Evolutionary conservation across 768 basidiomycete genomes (phyloP), one percentile per base, ranked within the genome.

Genomic region (Leccinum subgranulosum): DNA sequence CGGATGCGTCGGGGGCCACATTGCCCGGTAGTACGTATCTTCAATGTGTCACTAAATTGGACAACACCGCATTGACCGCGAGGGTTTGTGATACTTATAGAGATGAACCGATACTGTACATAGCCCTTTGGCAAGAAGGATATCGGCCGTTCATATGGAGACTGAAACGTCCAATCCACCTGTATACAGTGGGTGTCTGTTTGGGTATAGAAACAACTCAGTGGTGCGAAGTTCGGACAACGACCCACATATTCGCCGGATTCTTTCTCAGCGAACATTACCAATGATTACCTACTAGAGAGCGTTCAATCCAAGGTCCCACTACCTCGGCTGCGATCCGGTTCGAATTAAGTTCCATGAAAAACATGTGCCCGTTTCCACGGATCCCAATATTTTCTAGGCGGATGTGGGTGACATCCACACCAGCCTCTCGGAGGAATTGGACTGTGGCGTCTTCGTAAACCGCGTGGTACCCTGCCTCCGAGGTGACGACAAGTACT

Each of bases 311-410:
- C 81, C 80, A 81, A 51, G 66, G 67, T 46, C 74, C 64, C 23
- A 80, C 68, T 5, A 81, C 76, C 23, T 61, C 55, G 6, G 71
- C 74, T 12, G 68, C 79, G 36, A 83, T 79, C 49, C 75, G 71
- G 36, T 76, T 55, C 10, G 68, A 74, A 62, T 83, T 83, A 56
- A 72, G 76, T 55, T 83, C 81, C 77, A 83, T 79, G 59, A 82
- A 81, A 70, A 83, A 76, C 76, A 83, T 77, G 67, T 83, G 81
- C 2, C 79, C 81, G 60, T 83, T 83, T 45, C 81, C 81, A 52
- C 68, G 74, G 23, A 83, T 78, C 8, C 81, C 81, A 2, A 78
- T 60, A 29, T 74, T 72, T n/a, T 65, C 68, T 17, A 83, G 63
- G 15, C 67, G 67, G 39, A 79, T 63, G 58, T 78, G 76, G 15